Base-by-base conservation (phyloP, 805 yeast genomes). In the Candida chauliodis region DNA sequence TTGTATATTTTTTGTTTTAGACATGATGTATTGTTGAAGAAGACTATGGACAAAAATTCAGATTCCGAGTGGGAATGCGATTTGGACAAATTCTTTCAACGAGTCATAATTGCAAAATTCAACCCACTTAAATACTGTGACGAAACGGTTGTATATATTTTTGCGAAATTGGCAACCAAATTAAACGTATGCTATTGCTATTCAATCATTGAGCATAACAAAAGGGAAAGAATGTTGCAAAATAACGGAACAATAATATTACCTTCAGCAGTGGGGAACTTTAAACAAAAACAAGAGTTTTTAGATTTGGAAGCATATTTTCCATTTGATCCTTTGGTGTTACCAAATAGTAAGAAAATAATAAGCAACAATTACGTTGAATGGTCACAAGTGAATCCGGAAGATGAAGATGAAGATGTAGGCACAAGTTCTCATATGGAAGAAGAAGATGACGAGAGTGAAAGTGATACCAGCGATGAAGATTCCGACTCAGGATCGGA, bases 71-170 rank as follows among this genome's bases (percentile, higher is more conserved):
- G 96, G 96, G 91, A 82, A 52, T 77, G 87, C 48, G 79, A 76
- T 34, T 57, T 93, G 31, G 96, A 90, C 52, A 84, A 81, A 62
- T 83, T 93, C 46, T 88, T 90, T 66, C 96, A 84, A 58, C 73
- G 95, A 47, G 76, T 85, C 52, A 79, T 91, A 23, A 75, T 89
- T 25, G 82, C 96, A 8, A 84, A 84, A 54, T 91, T 93, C 70
- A 93, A 91, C 57, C 98, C 98, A 3, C 73, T 91, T 51, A 87
- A 88, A 56, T 91, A 80, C 66, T 88, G 96, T 61, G 91, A 90
- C 55, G 95, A 86, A 52, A 87, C 95, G 11, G 97, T 91, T 33
- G 96, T 90, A 43, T 73, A 81, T 42, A 91, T 90, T 71, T 91
- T 91, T 69, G 97, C 98, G 9, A 82, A 88, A 47, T 78, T 93